Conservation (phyloP, 2,329 filamentous ascomycete species). For the Colletotrichum trifolii region DNA sequence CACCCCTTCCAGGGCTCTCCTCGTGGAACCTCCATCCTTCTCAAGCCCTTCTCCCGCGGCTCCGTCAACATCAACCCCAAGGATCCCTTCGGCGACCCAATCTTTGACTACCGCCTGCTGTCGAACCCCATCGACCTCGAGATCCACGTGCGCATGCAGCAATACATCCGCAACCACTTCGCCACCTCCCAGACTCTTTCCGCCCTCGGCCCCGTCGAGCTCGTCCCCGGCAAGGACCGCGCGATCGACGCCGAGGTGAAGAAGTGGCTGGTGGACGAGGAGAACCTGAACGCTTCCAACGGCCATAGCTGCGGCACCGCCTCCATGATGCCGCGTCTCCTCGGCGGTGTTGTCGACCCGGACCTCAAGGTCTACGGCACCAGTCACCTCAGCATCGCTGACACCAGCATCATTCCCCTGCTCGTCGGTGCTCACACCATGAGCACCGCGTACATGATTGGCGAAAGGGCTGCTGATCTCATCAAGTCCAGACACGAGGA, state of each 20-base stretch:
- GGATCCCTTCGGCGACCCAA: conserved; percentile 52
- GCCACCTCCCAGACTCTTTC: conserved; percentile 46
- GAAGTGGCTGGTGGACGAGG: conserved; percentile 23
- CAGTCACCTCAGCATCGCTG: conserved; percentile 51
- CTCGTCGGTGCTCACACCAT: conserved; percentile 46
- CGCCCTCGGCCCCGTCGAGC: conserved; percentile 48
- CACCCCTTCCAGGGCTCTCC: conserved; percentile 36
- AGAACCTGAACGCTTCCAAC: conserved; percentile 35
- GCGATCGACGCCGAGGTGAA: conserved; percentile 42
- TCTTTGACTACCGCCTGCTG: conserved; percentile 55
- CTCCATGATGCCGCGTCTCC: conserved; percentile 36
- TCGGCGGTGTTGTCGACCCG: conserved; percentile 37
- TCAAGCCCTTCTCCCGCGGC: conserved; percentile 62
- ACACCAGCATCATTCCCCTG: conserved; percentile 57
- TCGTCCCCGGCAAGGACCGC: conserved; percentile 47
- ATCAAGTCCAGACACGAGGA: conserved; percentile 40
- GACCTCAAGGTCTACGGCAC: conserved; percentile 36
- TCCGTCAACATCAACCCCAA: conserved; percentile 61
- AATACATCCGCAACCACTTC: conserved; percentile 48
- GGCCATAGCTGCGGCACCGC: conserved; percentile 37
- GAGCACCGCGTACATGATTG: conserved; percentile 43
- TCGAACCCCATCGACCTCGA: conserved; percentile 64
- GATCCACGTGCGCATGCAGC: conserved; percentile 52
- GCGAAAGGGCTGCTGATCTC: conserved; percentile 51
- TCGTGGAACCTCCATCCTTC: conserved; percentile 33